A percentile compares a stretch with the other conserved stretches of the same genome.
These are phyloP conservation scores for Paraurostyla sp. DNA, from an alignment of 73 alveolate species.

Conservation along the genomic window DNA sequence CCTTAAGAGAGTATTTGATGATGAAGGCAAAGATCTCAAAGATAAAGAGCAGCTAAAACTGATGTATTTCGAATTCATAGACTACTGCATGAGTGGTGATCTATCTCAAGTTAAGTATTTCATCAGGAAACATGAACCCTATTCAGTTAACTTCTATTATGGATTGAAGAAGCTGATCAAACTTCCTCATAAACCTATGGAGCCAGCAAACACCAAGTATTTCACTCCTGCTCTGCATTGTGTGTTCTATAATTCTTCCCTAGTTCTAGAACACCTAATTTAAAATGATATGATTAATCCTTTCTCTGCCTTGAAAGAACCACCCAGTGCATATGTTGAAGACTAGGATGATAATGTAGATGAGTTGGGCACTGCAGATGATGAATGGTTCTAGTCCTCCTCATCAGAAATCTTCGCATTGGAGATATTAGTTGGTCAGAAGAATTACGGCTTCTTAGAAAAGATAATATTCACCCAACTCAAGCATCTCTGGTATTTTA, in stretches of 20 bases:
- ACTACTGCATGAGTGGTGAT: slow-evolving; percentile 33
- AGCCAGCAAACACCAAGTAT: slow-evolving; percentile 56
- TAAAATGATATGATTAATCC: slow-evolving; percentile 11
- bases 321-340: slow-evolving; percentile 50
- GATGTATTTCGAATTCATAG: neutral
- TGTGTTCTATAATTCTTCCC: slow-evolving; percentile 14
- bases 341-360: slow-evolving; percentile 61
- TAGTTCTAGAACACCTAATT: neutral
- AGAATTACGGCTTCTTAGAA: neutral
- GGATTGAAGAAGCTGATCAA: slow-evolving; percentile 6
- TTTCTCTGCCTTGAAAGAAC: slow-evolving; percentile 30
- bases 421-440: neutral
- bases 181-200: neutral
- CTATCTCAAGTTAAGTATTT: neutral
- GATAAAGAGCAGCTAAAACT: neutral
- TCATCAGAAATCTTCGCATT: slow-evolving; percentile 16
- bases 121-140: neutral
- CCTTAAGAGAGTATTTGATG: neutral
- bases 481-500: slow-evolving; percentile 23
- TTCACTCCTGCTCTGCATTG: slow-evolving; percentile 46
- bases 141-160: slow-evolving; percentile 1
- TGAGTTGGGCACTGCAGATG: slow-evolving; percentile 44
- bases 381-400: slow-evolving; percentile 37
- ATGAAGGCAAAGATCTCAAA: neutral
- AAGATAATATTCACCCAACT: neutral